Percentiles rank a stretch among this genome's conserved stretches.
Conservation (phyloP, 306 rosid genomes). For the Argentina anserina region DNA sequence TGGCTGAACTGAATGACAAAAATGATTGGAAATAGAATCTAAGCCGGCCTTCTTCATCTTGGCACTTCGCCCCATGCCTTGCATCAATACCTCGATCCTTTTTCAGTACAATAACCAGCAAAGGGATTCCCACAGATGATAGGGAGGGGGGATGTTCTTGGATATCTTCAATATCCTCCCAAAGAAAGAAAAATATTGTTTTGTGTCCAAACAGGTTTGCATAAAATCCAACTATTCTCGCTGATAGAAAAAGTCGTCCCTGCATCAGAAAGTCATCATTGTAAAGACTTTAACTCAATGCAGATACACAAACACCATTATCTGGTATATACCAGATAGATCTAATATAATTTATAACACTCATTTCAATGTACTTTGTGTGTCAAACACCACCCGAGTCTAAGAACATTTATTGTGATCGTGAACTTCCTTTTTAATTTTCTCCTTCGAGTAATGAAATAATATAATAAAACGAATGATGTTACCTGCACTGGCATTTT, state of each 20-base stretch:
- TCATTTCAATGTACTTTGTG: neutral
- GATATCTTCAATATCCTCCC: slow-evolving; percentile 90
- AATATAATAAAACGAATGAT: slow-evolving; percentile 10
- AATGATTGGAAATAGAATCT: slow-evolving; percentile 84
- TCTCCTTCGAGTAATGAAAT: neutral
- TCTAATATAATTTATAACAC: neutral
- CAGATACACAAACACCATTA: neutral
- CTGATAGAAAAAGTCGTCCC: slow-evolving; percentile 83
- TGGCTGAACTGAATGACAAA: slow-evolving; percentile 60
- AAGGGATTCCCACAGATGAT: slow-evolving; percentile 80
- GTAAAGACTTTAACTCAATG: neutral
- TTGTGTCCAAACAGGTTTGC: slow-evolving; percentile 81
- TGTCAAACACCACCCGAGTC: neutral
- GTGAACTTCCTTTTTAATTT: neutral
- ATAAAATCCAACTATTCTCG: slow-evolving; percentile 79
- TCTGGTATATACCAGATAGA: neutral
- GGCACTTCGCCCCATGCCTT: slow-evolving; percentile 71
- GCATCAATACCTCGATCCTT: slow-evolving; percentile 76
- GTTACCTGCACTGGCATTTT: slow-evolving; percentile 75
- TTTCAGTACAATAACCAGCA: slow-evolving; percentile 54
- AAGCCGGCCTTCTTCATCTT: slow-evolving; percentile 88
- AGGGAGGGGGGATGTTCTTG: slow-evolving; percentile 65
- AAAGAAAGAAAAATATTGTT: slow-evolving; percentile 81
- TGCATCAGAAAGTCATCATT: slow-evolving; percentile 29
- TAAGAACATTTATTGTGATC: neutral